phyloP scores from a whole-genome alignment of 1,139 yeast species.

The Yamadazyma epiphylla region DNA sequence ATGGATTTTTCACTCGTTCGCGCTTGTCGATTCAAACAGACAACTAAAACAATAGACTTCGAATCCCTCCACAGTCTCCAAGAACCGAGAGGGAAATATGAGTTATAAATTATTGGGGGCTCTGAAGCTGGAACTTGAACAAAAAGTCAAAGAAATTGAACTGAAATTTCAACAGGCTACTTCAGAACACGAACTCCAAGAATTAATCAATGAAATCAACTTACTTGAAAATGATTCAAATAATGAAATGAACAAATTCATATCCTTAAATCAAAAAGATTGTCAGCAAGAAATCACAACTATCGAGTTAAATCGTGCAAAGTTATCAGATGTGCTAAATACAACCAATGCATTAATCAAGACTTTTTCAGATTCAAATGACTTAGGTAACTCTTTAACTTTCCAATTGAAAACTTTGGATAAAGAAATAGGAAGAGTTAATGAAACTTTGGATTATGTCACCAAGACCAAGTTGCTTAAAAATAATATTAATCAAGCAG shows the following conservation, averaged over 20 bases:
- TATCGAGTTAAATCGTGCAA: slow-evolving; percentile 36
- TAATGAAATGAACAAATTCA: slow-evolving; percentile 23
- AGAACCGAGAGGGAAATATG: no score
- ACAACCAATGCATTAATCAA: slow-evolving; percentile 45
- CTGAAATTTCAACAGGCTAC: slow-evolving; percentile 8
- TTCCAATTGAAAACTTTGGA: slow-evolving; percentile 68
- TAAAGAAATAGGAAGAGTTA: slow-evolving; percentile 66
- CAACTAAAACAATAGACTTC: no score
- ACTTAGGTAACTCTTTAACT: slow-evolving; percentile 64
- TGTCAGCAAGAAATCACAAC: slow-evolving; percentile 34
- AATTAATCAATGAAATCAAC: slow-evolving; percentile 7
- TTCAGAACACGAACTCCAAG: slow-evolving; percentile 10
- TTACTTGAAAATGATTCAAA: slow-evolving; percentile 14
- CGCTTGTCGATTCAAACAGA: no score
- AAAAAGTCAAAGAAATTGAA: not conserved
- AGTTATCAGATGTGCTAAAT: slow-evolving; percentile 32
- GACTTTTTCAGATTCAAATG: slow-evolving; percentile 57
- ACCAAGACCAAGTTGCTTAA: slow-evolving; percentile 61
- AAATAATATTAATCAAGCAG: slow-evolving; percentile 61
- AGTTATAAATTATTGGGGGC: not conserved
- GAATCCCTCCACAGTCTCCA: no score
- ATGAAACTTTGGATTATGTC: slow-evolving; percentile 61
- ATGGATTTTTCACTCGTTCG: no score
- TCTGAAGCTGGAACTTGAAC: not conserved
- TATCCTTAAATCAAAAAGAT: slow-evolving; percentile 22